phyloP scores from a whole-genome alignment of 1,284 basidiomycete genomes.

The Irpex lacteus region DNA sequence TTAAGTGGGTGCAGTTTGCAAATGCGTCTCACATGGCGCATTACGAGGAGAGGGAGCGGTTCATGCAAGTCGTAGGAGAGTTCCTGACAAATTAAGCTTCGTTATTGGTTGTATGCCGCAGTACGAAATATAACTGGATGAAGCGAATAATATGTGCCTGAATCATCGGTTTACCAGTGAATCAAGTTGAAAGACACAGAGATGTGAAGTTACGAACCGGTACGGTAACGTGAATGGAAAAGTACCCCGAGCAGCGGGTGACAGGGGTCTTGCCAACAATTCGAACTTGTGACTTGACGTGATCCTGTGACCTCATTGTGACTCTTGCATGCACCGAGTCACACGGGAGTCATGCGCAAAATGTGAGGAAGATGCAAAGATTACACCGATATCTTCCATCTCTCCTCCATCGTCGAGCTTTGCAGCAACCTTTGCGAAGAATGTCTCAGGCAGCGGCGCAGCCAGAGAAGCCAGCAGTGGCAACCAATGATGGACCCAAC shows the following conservation, averaged over 20 bases:
- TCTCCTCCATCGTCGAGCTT: constrained; percentile 5
- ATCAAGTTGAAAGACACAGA: too few species aligned
- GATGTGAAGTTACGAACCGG: too few species aligned
- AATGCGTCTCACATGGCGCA: constrained; percentile 25
- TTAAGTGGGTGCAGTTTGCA: constrained; percentile 25
- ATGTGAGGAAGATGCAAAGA: constrained; percentile 22
- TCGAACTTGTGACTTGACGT: neutral
- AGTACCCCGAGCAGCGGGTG: neutral
- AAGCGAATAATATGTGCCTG: neutral
- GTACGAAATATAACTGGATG: neutral
- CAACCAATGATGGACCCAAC: constrained; percentile 12
- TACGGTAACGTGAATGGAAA: neutral
- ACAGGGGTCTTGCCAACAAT: neutral
- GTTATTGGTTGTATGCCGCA: neutral
- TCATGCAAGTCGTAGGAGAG: constrained; percentile 16
- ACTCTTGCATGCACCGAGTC: neutral
- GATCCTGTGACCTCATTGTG: neutral
- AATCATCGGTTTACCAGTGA: too few species aligned
- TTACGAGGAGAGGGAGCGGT: constrained; percentile 24
- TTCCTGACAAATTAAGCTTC: constrained; percentile 11
- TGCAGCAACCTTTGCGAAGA: constrained; percentile 4
- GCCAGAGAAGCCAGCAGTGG: constrained; percentile 6
- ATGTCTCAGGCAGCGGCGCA: constrained; percentile 24
- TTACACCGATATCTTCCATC: constrained; percentile 28
- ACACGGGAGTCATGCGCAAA: neutral